Conservation (phyloP, 257 asterid genomes). For the Buddleja alternifolia region DNA sequence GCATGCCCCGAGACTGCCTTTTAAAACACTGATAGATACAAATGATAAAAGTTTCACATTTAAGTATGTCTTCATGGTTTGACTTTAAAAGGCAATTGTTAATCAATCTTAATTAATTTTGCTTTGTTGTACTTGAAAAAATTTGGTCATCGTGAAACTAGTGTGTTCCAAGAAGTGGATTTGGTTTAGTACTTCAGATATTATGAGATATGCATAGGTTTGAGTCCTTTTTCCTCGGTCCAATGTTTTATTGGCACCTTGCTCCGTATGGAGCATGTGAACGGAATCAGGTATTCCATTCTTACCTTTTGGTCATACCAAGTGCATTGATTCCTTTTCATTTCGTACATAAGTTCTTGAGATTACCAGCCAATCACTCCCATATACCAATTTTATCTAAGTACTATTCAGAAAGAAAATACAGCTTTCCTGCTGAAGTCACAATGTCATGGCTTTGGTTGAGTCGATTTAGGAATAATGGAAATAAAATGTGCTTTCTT, state of each 20-base stretch:
- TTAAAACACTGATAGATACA: too few relatives aligned
- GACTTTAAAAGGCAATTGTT: too few relatives aligned
- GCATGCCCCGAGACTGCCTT: too few relatives aligned
- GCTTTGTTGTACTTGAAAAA: too few relatives aligned
- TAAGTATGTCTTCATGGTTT: too few relatives aligned
- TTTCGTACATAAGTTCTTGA: not conserved
- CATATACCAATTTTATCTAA: not conserved
- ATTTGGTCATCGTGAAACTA: not conserved
- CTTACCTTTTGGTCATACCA: not conserved
- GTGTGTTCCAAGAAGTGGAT: not conserved
- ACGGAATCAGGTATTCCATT: too few relatives aligned
- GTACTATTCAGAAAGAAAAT: slow-evolving; percentile 7
- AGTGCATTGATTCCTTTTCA: not conserved
- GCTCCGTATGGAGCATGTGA: not conserved
- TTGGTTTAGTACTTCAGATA: not conserved
- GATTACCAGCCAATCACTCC: not conserved
- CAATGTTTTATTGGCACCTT: not conserved
- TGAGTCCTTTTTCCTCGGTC: not conserved
- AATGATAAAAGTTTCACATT: too few relatives aligned
- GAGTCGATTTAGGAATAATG: not conserved
- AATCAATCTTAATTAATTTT: not conserved
- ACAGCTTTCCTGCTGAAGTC: not conserved
- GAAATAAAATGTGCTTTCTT: slow-evolving; percentile 14
- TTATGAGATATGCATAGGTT: not conserved
- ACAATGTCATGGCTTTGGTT: not conserved